Percentiles rank a stretch among this genome's conserved stretches.
These are phyloP conservation scores for Davidsoniella neocaledoniae DNA, from an alignment of 2,329 filamentous ascomycete species.

Conservation along the genomic window DNA sequence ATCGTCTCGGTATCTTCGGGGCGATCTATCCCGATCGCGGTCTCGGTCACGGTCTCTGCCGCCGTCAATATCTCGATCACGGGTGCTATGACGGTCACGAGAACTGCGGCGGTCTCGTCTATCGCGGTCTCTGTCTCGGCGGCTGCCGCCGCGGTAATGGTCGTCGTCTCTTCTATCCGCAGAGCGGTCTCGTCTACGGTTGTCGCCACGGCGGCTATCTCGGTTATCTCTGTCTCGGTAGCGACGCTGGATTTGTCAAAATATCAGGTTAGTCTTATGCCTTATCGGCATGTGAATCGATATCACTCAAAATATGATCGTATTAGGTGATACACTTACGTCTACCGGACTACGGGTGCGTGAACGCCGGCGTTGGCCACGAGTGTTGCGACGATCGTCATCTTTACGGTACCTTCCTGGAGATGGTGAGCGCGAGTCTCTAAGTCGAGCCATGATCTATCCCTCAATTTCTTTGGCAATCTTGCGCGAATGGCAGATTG, in stretches of 20 bases:
- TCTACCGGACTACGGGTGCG: constrained; percentile 45
- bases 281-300: constrained; percentile 15
- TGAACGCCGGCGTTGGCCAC: constrained; percentile 35
- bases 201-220: constrained; percentile 35
- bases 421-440: constrained; percentile 70
- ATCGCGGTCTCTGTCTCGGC: constrained; percentile 27
- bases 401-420: constrained; percentile 35
- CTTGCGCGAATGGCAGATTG: background rate
- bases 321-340: constrained; percentile 28
- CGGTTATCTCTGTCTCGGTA: constrained; percentile 37
- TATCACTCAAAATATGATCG: background rate
- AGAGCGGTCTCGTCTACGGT: constrained; percentile 54
- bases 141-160: constrained; percentile 41
- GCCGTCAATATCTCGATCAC: constrained; percentile 40
- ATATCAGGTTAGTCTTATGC: constrained; percentile 21
- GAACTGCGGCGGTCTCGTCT: constrained; percentile 16
- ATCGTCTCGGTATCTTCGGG: constrained; percentile 42
- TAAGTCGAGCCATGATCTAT: constrained; percentile 41
- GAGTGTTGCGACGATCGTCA: constrained; percentile 34
- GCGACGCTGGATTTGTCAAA: constrained; percentile 31
- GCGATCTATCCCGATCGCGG: constrained; percentile 35
- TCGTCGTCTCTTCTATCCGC: constrained; percentile 50
- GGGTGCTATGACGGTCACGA: constrained; percentile 47
- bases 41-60: constrained; percentile 39
- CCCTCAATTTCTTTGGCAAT: constrained; percentile 11